phyloP scores from a whole-genome alignment of 78 protist species.

The Cavenderia fasciculata region DNA sequence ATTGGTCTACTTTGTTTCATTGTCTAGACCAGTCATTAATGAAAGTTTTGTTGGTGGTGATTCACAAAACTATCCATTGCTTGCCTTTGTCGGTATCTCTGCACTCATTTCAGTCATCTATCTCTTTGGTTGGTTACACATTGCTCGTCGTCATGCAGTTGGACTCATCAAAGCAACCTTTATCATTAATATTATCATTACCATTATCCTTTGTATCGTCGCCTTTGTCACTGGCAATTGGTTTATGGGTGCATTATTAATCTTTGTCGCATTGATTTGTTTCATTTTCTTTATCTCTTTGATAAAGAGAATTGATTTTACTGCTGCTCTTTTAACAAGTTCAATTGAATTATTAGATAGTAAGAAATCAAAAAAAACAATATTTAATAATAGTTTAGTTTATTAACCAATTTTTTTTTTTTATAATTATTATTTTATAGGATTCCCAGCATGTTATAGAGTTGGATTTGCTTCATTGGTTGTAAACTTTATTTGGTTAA shows the following conservation, averaged over 20 bases:
- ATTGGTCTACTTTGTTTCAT: background rate
- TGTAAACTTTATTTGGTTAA: conserved; percentile 46
- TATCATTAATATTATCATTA: background rate
- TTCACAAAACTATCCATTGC: background rate
- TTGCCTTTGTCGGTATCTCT: background rate
- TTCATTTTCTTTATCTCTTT: conserved; percentile 12
- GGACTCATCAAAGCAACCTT: conserved; percentile 25
- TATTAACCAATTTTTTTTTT: too few species aligned
- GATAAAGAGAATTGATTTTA: conserved; percentile 40
- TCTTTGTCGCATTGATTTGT: background rate
- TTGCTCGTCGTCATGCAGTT: conserved; percentile 14
- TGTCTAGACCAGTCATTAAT: background rate
- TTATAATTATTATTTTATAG: background rate
- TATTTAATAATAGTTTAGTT: too few species aligned
- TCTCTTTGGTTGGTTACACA: conserved; percentile 26
- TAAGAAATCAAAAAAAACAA: background rate
- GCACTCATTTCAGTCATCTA: background rate
- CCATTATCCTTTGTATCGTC: background rate
- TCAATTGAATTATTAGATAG: conserved; percentile 6
- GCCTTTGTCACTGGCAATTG: background rate
- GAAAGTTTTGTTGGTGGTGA: background rate
- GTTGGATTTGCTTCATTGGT: conserved; percentile 10
- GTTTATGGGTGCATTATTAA: conserved; percentile 4
- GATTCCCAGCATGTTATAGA: conserved; percentile 37
- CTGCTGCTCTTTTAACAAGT: conserved; percentile 33